Base-by-base conservation (phyloP, 192 early-diverging fungal species). In the Haplosporangium gracile region DNA sequence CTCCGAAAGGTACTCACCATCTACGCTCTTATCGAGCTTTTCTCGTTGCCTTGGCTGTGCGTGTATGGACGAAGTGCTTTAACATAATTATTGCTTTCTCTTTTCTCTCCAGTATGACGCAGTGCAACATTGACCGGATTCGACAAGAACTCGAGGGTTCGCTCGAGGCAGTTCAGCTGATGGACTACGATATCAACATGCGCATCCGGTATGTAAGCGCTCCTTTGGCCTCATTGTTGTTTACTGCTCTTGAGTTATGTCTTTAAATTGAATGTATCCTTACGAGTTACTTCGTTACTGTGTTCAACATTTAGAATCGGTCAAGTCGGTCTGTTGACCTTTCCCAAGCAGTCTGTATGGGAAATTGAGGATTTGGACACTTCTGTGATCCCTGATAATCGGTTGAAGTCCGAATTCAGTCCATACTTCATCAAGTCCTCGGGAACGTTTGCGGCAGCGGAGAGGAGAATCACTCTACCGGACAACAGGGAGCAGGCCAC, bases 121-220 rank as follows among this genome's bases (percentile, higher is more conserved):
- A 51, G 1, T 10, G 36, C 11, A 86, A 86, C 42, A 70, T 39
- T 34, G 47, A 36, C 16, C 70, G 74, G 2, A 81, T 86, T n/a
- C 51, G 76, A 18, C 36, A 70, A n/a, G 39, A 65, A 5, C 76
- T 86, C 6, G 40, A 68, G 7, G 26, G 34, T 0, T 63, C 79
- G 5, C 84, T 86, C 4, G 74, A 75, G 6, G 63, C 76, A 40
- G 60, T 80, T 4, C 84, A 81, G 32, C 42, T 80, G 10, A 57
- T 75, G 65, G 78, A 86, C 65, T 38, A 63, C 1, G 84, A 86
- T 11, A 68, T 80, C 2, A 79, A 81, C 43, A 86, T 86, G 84
- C 79, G 84, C 40, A 77, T 86, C 45, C 55, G 79, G 84, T 86
- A 81, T 24, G 57, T 24, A 40, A 26, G 4, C 13, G 10, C 11